Percentiles rank a stretch among this genome's conserved stretches.
phyloP scores from a whole-genome alignment of 805 yeast species.

The Huiozyma naganishii region DNA sequence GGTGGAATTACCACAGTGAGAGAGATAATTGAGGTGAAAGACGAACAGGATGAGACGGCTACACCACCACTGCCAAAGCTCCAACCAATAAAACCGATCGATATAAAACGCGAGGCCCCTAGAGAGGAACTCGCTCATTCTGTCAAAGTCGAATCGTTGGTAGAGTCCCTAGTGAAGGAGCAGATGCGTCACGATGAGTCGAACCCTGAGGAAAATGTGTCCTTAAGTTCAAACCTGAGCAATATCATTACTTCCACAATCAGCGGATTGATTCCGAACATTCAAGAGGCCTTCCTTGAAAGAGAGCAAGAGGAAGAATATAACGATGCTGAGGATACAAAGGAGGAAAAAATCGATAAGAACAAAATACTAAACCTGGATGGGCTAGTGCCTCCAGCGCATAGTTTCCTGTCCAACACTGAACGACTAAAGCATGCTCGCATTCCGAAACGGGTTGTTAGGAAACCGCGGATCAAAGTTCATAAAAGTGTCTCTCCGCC shows the following conservation, averaged over 20 bases:
- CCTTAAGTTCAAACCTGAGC: conserved; percentile 9
- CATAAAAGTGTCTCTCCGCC: not conserved
- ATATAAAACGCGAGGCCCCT: not conserved
- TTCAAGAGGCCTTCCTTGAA: conserved; percentile 5
- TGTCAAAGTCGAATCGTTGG: conserved; percentile 11
- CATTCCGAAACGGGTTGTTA: not conserved
- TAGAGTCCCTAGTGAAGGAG: conserved; percentile 15
- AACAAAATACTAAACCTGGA: conserved; percentile 18
- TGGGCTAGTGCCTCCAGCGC: conserved; percentile 22
- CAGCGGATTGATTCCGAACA: conserved; percentile 14
- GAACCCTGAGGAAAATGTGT: conserved; percentile 3
- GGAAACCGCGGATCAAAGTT: not conserved
- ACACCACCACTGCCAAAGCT: not conserved
- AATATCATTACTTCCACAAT: conserved; percentile 17
- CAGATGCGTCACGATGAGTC: conserved; percentile 10
- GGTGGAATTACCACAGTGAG: not conserved
- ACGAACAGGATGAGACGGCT: not conserved
- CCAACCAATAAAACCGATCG: too few relatives aligned
- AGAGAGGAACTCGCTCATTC: not conserved
- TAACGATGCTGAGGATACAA: conserved; percentile 1
- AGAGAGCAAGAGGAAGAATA: not conserved
- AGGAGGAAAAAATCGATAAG: conserved; percentile 9
- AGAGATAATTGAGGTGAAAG: not conserved
- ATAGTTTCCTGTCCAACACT: not conserved
- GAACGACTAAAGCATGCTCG: not conserved